A percentile compares a stretch with the other conserved stretches of the same genome.
Conservation (phyloP, 83 land plant genomes). For the Picea mariana region DNA sequence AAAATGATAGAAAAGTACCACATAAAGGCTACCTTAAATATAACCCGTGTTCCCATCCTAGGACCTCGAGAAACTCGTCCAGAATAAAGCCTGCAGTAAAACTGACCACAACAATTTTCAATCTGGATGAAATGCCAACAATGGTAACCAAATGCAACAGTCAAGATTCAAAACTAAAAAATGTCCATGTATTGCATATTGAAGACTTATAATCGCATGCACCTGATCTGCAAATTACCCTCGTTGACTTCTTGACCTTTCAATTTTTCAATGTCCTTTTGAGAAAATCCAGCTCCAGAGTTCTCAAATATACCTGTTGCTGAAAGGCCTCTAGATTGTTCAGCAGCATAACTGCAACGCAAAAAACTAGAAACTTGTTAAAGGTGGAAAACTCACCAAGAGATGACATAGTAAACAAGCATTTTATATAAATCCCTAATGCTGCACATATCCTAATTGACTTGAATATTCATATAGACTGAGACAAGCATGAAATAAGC, state of each 20-base stretch:
- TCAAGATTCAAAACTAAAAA: neutral
- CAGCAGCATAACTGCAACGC: slow-evolving; percentile 59
- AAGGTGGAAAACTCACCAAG: no score
- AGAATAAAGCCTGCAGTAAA: slow-evolving; percentile 76
- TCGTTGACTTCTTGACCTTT: slow-evolving; percentile 82
- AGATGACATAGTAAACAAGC: no score
- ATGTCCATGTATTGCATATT: neutral
- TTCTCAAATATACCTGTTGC: slow-evolving; percentile 20
- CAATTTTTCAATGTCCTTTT: slow-evolving; percentile 51
- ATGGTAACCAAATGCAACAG: neutral
- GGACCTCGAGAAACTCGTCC: slow-evolving; percentile 81
- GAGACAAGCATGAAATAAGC: no score
- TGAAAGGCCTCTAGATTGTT: slow-evolving; percentile 50
- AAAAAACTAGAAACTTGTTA: no score
- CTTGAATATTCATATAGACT: no score
- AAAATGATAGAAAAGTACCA: neutral
- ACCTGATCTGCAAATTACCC: slow-evolving; percentile 90
- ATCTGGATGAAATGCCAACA: slow-evolving; percentile 18
- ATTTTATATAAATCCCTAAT: no score
- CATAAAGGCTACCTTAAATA: slow-evolving; percentile 66
- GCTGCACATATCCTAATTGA: no score
- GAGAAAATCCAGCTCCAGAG: slow-evolving; percentile 34
- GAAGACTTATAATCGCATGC: neutral
- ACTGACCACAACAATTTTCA: slow-evolving; percentile 45
- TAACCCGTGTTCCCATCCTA: slow-evolving; percentile 63